Base-by-base conservation (phyloP, 352 stramenopile genomes). In the Phytophthora aleatoria region DNA sequence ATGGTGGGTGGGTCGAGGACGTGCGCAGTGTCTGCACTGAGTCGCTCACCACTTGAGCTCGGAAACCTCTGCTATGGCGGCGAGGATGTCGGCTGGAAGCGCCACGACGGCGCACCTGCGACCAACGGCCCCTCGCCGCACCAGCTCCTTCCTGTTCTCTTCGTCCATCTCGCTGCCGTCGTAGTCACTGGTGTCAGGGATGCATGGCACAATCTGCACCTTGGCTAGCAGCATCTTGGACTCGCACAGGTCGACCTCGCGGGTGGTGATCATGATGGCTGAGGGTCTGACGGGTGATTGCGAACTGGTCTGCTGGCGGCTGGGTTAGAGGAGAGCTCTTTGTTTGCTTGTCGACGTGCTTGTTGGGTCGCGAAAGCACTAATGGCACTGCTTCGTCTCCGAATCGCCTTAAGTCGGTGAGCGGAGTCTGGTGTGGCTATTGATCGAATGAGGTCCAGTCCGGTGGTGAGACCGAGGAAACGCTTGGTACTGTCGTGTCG, bases 71-170 rank as follows among this genome's bases (percentile, higher is more conserved):
- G 63, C 49, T 16, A 76, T 60, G 39, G 57, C 51, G n/a, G 42
- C 30, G 9, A 69, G 20, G 16, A 73, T 20, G 30, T 64, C 59
- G 9, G 52, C 15, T 0, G 69, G 56, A 12, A 81, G 53, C 7
- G 44, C 50, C 10, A 71, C 64, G 26, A 81, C 60, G 20, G 73
- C 73, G 26, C 51, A 66, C 20, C 73, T 70, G 8, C 73, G 73
- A 12, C 73, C 73, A 24, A 81, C 73, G 8, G 73, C 73, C n/a
- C 73, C 73, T 4, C 61, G 61, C 13, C 73, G 63, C 3, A 64
- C 45, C 4, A 82, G 48, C 27, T 74, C 61, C 36, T 76, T 70
- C 47, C 50, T 72, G 60, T 50, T 67, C 35, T 67, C 50, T 1
- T 65, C 43, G 15, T 69, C 59, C 15, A 68, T 28, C 7, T 56